These are phyloP conservation scores for Austroboletus novae-zelandiae DNA, from an alignment of 1,284 basidiomycete species.

Conservation along the genomic window DNA sequence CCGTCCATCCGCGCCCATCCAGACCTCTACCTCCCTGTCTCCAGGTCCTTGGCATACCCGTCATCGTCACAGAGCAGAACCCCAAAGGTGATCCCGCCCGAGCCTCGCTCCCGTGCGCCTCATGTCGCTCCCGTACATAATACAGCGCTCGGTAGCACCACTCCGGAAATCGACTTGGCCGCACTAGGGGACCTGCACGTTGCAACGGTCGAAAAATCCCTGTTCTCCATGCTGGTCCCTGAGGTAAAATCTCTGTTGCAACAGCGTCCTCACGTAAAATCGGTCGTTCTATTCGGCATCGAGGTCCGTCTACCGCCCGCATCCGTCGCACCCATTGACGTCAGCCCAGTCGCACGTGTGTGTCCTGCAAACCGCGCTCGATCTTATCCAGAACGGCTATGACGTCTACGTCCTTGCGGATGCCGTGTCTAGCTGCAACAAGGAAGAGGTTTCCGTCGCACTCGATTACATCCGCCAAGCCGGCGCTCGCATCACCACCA, in stretches of 20 bases:
- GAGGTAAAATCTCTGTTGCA: conserved; percentile 57
- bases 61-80: conserved; percentile 84
- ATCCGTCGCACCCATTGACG: conserved; percentile 3
- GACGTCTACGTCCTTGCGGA: conserved; percentile 78
- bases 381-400: conserved; percentile 54
- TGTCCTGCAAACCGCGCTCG: conserved; percentile 78
- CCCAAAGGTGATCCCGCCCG: conserved; percentile 53
- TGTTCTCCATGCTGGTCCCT: conserved; percentile 82
- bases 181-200: conserved; percentile 58
- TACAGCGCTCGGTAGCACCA: conserved; percentile 70
- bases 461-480: conserved; percentile 68
- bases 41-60: conserved; percentile 65
- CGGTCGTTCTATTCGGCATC: conserved; percentile 81
- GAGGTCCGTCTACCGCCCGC: conserved; percentile 50
- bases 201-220: conserved; percentile 65
- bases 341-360: conserved; percentile 79
- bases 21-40: neutral
- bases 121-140: conserved; percentile 1
- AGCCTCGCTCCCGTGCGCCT: conserved; percentile 3
- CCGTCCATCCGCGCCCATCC: neutral
- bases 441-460: conserved; percentile 63
- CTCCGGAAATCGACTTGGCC: conserved; percentile 60
- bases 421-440: conserved; percentile 81
- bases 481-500: conserved; percentile 77
- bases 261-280: conserved; percentile 48